These are phyloP conservation scores for Chytriomyces sp. DNA, from an alignment of 192 early-diverging fungal genomes.

Conservation along the genomic window DNA sequence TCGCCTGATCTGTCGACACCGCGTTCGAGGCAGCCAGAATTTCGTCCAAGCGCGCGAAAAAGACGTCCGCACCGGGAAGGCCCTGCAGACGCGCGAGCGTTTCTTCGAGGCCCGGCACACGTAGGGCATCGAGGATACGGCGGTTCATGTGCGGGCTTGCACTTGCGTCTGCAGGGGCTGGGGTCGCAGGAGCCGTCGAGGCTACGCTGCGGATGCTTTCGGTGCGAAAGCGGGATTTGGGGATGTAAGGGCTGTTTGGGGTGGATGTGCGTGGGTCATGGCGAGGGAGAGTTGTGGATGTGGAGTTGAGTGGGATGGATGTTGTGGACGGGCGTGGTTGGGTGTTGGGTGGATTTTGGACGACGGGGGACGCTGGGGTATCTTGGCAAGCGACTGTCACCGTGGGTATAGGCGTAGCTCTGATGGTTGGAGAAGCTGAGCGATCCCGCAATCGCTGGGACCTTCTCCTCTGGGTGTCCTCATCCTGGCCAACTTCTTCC, in stretches of 20 bases:
- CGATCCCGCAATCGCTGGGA: too few species aligned
- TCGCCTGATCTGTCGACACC: not conserved
- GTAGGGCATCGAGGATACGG: not conserved
- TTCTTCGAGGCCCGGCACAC: not conserved
- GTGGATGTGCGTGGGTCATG: not conserved
- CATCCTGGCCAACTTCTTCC: too few species aligned
- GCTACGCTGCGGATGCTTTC: too few species aligned
- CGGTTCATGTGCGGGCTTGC: not conserved
- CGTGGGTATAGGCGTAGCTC: too few species aligned
- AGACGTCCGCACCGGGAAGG: constrained; percentile 5
- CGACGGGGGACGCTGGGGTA: too few species aligned
- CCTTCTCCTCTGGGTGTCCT: too few species aligned
- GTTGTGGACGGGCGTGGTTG: not conserved
- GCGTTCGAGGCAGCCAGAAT: not conserved
- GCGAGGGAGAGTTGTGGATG: not conserved
- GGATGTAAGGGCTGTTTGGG: not conserved
- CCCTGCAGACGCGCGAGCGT: not conserved
- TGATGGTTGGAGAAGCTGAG: too few species aligned
- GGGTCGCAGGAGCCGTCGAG: not conserved
- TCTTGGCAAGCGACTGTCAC: too few species aligned
- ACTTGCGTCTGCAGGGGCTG: not conserved
- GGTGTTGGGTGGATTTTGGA: not conserved
- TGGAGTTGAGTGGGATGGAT: not conserved
- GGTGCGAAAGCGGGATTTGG: not conserved
- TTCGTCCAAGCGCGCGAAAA: not conserved